A percentile compares a stretch with the other conserved stretches of the same genome.
Conservation (phyloP, 345 rosid species). For the Jatropha curcas region DNA sequence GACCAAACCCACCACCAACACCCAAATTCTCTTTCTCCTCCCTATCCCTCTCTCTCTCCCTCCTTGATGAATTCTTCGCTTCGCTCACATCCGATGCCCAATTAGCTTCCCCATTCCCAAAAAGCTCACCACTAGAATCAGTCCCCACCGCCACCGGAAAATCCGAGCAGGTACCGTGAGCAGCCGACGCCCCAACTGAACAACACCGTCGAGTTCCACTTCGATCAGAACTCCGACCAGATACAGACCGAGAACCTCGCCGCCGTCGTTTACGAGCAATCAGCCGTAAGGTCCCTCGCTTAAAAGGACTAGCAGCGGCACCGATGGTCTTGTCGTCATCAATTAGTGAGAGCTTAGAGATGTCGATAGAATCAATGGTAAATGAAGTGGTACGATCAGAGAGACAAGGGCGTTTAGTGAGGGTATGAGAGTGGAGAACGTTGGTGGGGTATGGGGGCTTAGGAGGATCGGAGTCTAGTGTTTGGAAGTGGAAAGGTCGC, state of each 20-base stretch:
- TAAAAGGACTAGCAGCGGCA: constrained; percentile 30
- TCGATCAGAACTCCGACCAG: constrained; percentile 91
- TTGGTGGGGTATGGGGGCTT: constrained; percentile 33
- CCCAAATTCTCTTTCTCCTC: constrained; percentile 53
- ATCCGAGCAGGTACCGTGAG: constrained; percentile 87
- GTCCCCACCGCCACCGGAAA: constrained; percentile 81
- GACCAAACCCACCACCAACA: constrained; percentile 42
- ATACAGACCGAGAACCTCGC: constrained; percentile 80
- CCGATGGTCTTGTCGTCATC: constrained; percentile 56
- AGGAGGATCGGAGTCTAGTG: constrained; percentile 47
- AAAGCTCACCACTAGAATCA: constrained; percentile 96
- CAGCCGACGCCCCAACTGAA: constrained; percentile 81
- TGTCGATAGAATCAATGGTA: constrained; percentile 60
- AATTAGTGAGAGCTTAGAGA: constrained; percentile 69
- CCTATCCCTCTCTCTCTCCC: constrained; percentile 54
- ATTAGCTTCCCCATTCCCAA: constrained; percentile 64
- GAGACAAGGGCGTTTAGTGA: constrained; percentile 84
- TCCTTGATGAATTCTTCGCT: constrained; percentile 56
- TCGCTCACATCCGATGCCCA: constrained; percentile 95
- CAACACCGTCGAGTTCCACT: constrained; percentile 88
- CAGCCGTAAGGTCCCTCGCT: constrained; percentile 41
- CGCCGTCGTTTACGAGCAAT: constrained; percentile 75
- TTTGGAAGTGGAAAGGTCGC: constrained; percentile 67
- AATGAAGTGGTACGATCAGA: constrained; percentile 91
- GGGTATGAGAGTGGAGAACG: constrained; percentile 22